phyloP scores from a whole-genome alignment of 2,329 filamentous ascomycete species.

The Monosporascus sp. region DNA sequence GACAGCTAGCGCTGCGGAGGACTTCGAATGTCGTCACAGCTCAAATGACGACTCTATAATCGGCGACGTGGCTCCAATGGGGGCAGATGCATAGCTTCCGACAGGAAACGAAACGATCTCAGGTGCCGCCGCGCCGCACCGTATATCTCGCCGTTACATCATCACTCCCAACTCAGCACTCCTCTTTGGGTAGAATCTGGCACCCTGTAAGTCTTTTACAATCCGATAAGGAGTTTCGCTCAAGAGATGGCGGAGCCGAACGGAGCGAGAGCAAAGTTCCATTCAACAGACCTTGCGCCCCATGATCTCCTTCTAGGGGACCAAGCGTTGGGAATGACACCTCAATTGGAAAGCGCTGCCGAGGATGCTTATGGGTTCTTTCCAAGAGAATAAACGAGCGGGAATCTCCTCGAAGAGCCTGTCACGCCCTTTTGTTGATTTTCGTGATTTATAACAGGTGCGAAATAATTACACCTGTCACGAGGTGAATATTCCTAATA shows the following conservation, averaged over 20 bases:
- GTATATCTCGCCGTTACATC: constrained; percentile 10
- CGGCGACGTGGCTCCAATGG: constrained; percentile 5
- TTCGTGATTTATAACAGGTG: too few species aligned
- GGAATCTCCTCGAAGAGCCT: too few species aligned
- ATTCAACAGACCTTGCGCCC: constrained; percentile 1
- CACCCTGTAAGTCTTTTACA: constrained; percentile 1
- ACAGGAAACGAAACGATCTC: background rate
- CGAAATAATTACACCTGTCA: too few species aligned
- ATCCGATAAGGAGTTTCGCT: constrained; percentile 7
- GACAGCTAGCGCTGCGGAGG: constrained; percentile 5
- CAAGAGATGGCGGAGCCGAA: constrained; percentile 5
- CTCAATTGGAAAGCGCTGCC: background rate
- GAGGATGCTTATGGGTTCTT: background rate
- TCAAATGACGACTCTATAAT: too few species aligned
- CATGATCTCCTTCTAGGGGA: constrained; percentile 7
- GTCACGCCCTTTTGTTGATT: too few species aligned
- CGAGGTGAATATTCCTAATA: too few species aligned
- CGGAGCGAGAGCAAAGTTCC: constrained; percentile 2
- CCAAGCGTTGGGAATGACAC: background rate
- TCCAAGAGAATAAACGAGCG: too few species aligned
- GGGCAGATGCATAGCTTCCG: constrained; percentile 7
- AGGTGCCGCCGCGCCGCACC: background rate
- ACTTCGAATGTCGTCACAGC: background rate
- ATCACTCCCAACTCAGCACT: constrained; percentile 5
- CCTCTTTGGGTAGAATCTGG: constrained; percentile 8